These are phyloP conservation scores for Venturia carpophila DNA, from an alignment of 2,329 filamentous ascomycete genomes.

Conservation along the genomic window DNA sequence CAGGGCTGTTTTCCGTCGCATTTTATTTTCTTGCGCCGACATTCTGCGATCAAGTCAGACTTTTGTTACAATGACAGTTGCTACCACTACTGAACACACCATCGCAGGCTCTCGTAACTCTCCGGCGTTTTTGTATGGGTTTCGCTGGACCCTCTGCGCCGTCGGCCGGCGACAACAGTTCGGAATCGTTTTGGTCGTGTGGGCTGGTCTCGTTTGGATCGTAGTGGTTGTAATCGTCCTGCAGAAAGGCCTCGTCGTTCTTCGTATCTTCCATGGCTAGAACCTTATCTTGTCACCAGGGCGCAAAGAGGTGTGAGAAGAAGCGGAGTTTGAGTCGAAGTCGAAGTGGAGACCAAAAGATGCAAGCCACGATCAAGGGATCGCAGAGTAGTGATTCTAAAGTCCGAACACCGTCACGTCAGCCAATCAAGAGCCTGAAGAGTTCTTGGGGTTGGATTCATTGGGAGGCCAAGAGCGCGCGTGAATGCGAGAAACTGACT, in stretches of 20 bases:
- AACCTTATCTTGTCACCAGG: not conserved
- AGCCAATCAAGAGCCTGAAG: not conserved
- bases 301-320: not conserved
- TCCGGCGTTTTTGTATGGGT: conserved; percentile 35
- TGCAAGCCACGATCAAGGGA: conserved; percentile 1
- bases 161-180: conserved; percentile 15
- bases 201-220: conserved; percentile 8
- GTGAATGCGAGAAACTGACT: too few species aligned
- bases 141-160: conserved; percentile 21
- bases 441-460: not conserved
- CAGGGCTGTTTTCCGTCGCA: conserved; percentile 49
- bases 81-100: not conserved
- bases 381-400: not conserved
- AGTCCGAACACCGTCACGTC: not conserved
- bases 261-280: not conserved
- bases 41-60: conserved; percentile 24
- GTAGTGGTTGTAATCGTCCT: not conserved
- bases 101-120: conserved; percentile 39
- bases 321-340: not conserved
- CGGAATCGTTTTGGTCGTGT: conserved; percentile 11
- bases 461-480: not conserved
- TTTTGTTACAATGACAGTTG: conserved; percentile 8
- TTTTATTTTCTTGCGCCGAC: conserved; percentile 45
- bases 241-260: not conserved
- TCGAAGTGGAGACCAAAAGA: not conserved